Conservation (phyloP, 441 rosid genomes). For the Gossypium laxum region DNA sequence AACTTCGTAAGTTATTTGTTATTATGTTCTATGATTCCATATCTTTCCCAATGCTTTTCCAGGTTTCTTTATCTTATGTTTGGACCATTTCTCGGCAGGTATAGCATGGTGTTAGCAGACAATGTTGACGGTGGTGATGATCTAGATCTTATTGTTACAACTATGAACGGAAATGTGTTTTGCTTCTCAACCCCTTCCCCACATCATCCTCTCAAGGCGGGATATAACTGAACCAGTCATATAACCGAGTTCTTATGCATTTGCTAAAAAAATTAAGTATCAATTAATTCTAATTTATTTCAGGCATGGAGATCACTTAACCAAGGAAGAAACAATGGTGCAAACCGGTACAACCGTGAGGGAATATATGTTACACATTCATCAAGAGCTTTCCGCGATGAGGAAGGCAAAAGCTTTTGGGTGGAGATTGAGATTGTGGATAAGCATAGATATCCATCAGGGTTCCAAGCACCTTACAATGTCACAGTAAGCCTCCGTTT, state of each 20-base stretch:
- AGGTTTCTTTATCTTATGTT: slow-evolving; percentile 10
- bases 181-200: slow-evolving; percentile 96
- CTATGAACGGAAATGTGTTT: slow-evolving; percentile 97
- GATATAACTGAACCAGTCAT: slow-evolving; percentile 19
- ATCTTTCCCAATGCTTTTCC: slow-evolving; percentile 7
- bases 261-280: not conserved
- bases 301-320: slow-evolving; percentile 89
- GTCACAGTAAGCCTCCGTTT: slow-evolving; percentile 61
- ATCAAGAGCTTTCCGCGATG: slow-evolving; percentile 89
- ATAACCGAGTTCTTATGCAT: not conserved
- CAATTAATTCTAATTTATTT: slow-evolving; percentile 20
- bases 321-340: slow-evolving; percentile 92
- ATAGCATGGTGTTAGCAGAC: slow-evolving; percentile 95
- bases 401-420: slow-evolving; percentile 97
- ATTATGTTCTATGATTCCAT: not conserved
- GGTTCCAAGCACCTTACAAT: slow-evolving; percentile 83
- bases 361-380: slow-evolving; percentile 73
- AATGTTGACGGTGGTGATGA: slow-evolving; percentile 99
- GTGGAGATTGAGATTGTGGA: slow-evolving; percentile 91
- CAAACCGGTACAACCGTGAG: slow-evolving; percentile 58
- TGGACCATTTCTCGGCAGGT: slow-evolving; percentile 39
- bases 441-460: slow-evolving; percentile 75
- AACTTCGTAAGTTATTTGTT: slow-evolving; percentile 68
- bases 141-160: slow-evolving; percentile 90
- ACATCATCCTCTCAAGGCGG: slow-evolving; percentile 93